phyloP scores from a whole-genome alignment of 768 basidiomycete species.

The Tylopilus cervinicoccineus region DNA sequence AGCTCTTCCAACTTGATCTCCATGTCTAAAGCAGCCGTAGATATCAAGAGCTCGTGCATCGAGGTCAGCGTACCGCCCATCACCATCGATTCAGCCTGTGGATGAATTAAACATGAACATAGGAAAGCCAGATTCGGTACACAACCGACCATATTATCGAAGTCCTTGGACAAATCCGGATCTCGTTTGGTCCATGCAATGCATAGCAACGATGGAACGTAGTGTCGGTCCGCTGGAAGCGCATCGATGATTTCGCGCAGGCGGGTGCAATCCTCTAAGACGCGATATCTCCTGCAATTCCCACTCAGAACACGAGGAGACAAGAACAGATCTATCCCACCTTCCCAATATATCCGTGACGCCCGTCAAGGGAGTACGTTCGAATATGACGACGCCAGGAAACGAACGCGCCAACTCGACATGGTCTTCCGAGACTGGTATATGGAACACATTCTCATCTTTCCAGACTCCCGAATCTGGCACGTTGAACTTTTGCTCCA shows the following conservation, averaged over 20 bases:
- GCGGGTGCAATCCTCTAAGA: conserved; percentile 69
- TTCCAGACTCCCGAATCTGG: conserved; percentile 62
- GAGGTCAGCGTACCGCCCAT: conserved; percentile 39
- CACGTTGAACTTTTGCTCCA: conserved; percentile 72
- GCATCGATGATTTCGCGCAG: conserved; percentile 58
- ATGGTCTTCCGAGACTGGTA: conserved; percentile 36
- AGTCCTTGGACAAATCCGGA: conserved; percentile 42
- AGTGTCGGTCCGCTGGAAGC: conserved; percentile 53
- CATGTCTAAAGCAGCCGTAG: conserved; percentile 49
- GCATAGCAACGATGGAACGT: conserved; percentile 56
- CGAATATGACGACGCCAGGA: conserved; percentile 73
- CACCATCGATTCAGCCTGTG: conserved; percentile 48
- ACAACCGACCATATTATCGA: conserved; percentile 55
- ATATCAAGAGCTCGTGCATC: conserved; percentile 46
- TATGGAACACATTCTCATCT: conserved; percentile 55
- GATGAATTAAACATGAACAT: conserved; percentile 4
- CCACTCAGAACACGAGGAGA: conserved; percentile 1
- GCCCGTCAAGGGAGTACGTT: conserved; percentile 65
- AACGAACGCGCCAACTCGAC: conserved; percentile 27
- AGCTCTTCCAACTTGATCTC: conserved; percentile 51
- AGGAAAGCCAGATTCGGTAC: not conserved
- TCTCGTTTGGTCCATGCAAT: conserved; percentile 56
- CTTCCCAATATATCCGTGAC: conserved; percentile 62
- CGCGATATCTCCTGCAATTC: conserved; percentile 55
- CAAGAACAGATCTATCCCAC: conserved; percentile 33